Conservation (phyloP, 768 basidiomycete species). For the Russula dissimulans region DNA sequence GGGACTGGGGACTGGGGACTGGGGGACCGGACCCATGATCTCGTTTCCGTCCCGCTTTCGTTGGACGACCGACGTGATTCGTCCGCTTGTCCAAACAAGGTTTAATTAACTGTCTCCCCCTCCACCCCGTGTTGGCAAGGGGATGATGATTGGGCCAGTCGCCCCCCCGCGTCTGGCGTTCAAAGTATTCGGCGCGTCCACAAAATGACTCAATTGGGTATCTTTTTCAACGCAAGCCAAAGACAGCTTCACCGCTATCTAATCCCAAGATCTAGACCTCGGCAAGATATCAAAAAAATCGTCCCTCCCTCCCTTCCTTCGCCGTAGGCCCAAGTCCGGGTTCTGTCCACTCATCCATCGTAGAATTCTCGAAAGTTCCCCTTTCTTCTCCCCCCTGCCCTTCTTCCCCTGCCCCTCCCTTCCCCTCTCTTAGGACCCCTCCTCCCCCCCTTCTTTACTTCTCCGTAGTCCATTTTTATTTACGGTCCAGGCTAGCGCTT, state of each 20-base stretch:
- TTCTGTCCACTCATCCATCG: background rate
- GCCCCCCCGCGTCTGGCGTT: no score
- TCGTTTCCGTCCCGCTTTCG: no score
- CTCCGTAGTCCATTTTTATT: no score
- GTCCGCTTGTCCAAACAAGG: conserved; percentile 6
- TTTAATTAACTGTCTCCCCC: conserved; percentile 7
- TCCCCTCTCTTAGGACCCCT: background rate
- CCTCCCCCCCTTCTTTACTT: background rate
- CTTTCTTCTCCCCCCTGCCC: background rate
- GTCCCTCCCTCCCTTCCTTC: background rate
- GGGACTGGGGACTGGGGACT: no score
- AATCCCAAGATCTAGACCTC: background rate
- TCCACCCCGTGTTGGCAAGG: conserved; percentile 10
- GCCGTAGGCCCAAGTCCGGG: background rate
- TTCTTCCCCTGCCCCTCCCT: background rate
- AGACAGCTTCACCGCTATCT: background rate
- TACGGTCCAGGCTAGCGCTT: no score
- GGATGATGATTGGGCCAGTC: background rate
- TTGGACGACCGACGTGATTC: background rate
- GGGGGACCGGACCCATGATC: no score
- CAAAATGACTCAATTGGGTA: background rate
- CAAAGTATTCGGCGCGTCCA: background rate
- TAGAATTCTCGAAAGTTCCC: background rate
- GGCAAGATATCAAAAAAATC: background rate
- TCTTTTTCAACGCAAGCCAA: no score